Conservation (phyloP, 2,329 filamentous ascomycete genomes). For the Claviceps spartinae region DNA sequence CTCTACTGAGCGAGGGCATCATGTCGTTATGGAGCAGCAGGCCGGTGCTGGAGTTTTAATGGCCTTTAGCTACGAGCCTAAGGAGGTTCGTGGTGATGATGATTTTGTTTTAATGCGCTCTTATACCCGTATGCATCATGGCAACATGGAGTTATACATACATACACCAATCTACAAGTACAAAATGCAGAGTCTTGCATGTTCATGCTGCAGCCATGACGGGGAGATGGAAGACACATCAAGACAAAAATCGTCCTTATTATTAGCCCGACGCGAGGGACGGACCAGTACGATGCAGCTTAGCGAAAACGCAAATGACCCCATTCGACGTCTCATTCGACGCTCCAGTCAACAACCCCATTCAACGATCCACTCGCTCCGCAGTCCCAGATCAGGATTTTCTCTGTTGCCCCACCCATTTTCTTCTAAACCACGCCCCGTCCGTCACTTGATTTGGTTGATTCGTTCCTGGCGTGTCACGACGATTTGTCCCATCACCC, state of each 20-base stretch:
- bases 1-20: neutral
- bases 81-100: neutral
- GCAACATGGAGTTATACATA: neutral
- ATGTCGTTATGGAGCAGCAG: neutral
- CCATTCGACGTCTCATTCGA: neutral
- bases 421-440: neutral
- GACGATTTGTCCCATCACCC: neutral
- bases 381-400: conserved; percentile 3
- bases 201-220: neutral
- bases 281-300: neutral
- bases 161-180: neutral
- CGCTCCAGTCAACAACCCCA: neutral
- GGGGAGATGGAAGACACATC: too few species aligned
- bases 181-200: neutral
- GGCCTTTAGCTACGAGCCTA: neutral
- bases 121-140: conserved; percentile 2
- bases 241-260: neutral
- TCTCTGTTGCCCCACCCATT: neutral
- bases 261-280: neutral
- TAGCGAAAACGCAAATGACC: neutral
- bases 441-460: neutral
- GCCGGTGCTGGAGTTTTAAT: neutral
- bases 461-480: conserved; percentile 2
- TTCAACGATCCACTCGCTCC: neutral
- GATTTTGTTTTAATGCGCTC: neutral